phyloP scores from a whole-genome alignment of 352 stramenopile genomes.

The Phytophthora colocasiae region DNA sequence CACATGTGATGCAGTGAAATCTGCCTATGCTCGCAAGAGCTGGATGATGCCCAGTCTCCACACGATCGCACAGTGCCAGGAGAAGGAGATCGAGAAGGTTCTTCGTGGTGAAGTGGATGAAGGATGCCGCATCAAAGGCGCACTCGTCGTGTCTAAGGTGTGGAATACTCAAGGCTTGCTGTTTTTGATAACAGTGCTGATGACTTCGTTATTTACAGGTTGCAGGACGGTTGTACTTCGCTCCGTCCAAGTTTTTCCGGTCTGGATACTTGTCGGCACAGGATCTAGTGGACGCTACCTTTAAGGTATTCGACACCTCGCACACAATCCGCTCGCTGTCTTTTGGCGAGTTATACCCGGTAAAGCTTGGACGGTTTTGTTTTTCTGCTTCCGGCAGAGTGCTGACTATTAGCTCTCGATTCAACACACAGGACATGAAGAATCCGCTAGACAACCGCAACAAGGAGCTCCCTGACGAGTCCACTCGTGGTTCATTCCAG shows the following conservation, averaged over 20 bases:
- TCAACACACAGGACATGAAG: slow-evolving; percentile 72
- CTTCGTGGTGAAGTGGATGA: slow-evolving; percentile 78
- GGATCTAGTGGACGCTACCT: slow-evolving; percentile 72
- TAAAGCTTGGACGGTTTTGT: slow-evolving; percentile 27
- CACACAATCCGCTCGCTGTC: slow-evolving; percentile 71
- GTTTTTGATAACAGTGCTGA: slow-evolving; percentile 1
- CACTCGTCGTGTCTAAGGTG: slow-evolving; percentile 82
- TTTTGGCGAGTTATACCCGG: slow-evolving; percentile 80
- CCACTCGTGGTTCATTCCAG: slow-evolving; percentile 74
- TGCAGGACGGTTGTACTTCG: slow-evolving; percentile 82
- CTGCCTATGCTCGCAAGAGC: slow-evolving; percentile 67
- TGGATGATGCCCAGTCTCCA: slow-evolving; percentile 87
- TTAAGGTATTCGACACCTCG: slow-evolving; percentile 79
- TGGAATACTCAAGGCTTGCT: not conserved
- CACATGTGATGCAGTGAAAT: slow-evolving; percentile 70
- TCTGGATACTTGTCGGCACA: slow-evolving; percentile 75
- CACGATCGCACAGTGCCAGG: slow-evolving; percentile 79
- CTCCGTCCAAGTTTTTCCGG: slow-evolving; percentile 84
- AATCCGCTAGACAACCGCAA: slow-evolving; percentile 77
- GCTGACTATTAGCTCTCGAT: not conserved
- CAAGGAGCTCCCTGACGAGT: slow-evolving; percentile 58
- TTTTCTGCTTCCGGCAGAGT: too few species aligned
- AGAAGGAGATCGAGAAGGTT: slow-evolving; percentile 78
- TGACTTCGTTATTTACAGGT: slow-evolving; percentile 48
- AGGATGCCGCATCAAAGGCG: slow-evolving; percentile 80